phyloP scores from a whole-genome alignment of 495 filamentous ascomycete genomes.

The Amorphotheca resinae region DNA sequence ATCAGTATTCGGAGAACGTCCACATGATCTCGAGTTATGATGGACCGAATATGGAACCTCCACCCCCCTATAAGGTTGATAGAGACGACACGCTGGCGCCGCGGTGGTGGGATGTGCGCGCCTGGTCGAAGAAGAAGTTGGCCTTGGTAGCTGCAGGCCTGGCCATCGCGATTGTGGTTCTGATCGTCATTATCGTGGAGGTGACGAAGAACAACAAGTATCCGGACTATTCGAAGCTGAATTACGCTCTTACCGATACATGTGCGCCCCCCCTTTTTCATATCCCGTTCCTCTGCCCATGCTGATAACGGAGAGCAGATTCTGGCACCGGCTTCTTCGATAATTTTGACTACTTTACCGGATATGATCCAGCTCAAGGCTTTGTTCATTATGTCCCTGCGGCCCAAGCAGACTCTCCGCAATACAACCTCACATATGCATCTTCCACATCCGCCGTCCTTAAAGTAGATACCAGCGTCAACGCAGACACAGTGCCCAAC shows the following conservation, averaged over 20 bases:
- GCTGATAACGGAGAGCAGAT: conserved; percentile 20
- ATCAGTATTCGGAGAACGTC: background rate
- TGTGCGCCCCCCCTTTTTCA: conserved; percentile 26
- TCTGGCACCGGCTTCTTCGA: conserved; percentile 36
- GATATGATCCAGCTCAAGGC: conserved; percentile 37
- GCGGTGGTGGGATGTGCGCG: conserved; percentile 33
- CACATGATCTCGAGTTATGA: background rate
- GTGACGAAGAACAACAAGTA: conserved; percentile 33
- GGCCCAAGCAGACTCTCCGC: conserved; percentile 21
- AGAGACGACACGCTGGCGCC: conserved; percentile 6
- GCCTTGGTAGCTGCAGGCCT: conserved; percentile 22
- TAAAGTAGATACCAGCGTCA: conserved; percentile 34
- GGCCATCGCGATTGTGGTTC: conserved; percentile 32
- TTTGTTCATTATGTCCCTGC: conserved; percentile 35
- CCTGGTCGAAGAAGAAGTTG: background rate
- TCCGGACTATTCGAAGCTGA: conserved; percentile 38
- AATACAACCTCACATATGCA: conserved; percentile 45
- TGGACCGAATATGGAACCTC: background rate
- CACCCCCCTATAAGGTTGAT: conserved; percentile 13
- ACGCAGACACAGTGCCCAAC: conserved; percentile 21
- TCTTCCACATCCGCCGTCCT: conserved; percentile 35
- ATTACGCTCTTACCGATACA: conserved; percentile 38
- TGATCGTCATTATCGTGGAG: conserved; percentile 43
- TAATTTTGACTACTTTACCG: conserved; percentile 40
- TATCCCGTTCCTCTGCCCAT: too few relatives aligned